These are phyloP conservation scores for Phytophthora constricta DNA, from an alignment of 352 stramenopile species.

Conservation along the genomic window DNA sequence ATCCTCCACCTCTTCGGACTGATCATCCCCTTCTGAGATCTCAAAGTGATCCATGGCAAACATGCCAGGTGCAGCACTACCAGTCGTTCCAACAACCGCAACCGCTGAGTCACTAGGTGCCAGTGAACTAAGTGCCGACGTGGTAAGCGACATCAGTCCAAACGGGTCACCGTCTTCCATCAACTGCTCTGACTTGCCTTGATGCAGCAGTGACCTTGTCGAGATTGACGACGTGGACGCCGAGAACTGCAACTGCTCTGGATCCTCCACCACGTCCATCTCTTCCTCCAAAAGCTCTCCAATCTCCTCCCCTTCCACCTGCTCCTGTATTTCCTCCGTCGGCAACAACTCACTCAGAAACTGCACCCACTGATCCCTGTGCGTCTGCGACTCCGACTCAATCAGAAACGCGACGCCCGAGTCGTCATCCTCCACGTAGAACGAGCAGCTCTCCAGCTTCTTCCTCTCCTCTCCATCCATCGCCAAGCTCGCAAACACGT, in stretches of 20 bases:
- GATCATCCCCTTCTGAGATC: conserved; percentile 27
- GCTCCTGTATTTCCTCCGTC: conserved; percentile 10
- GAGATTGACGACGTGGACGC: conserved; percentile 27
- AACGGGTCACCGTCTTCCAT: conserved; percentile 53
- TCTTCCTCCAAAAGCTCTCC: conserved; percentile 16
- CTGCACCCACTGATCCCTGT: conserved; percentile 44
- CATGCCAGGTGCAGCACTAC: conserved; percentile 39
- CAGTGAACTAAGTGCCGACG: conserved; percentile 48
- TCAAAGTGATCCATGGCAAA: conserved; percentile 64
- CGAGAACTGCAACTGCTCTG: conserved; percentile 28
- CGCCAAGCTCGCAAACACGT: conserved; percentile 8
- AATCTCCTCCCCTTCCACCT: conserved; percentile 5
- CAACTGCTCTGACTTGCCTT: conserved; percentile 47
- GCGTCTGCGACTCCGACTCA: conserved; percentile 33
- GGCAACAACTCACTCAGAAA: conserved; percentile 27
- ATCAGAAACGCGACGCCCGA: conserved; percentile 28
- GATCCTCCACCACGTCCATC: conserved; percentile 30
- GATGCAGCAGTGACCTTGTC: conserved; percentile 42
- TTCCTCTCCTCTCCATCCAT: conserved; percentile 29
- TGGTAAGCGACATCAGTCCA: conserved; percentile 53
- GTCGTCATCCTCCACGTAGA: conserved; percentile 54
- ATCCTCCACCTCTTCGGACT: conserved; percentile 37
- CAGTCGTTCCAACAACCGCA: conserved; percentile 4
- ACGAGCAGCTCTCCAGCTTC: conserved; percentile 47
- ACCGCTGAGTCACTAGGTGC: conserved; percentile 3